Percentiles rank a stretch among this genome's conserved stretches.
These are phyloP conservation scores for Phytopythium oedochilum DNA, from an alignment of 352 stramenopile species.

Conservation along the genomic window DNA sequence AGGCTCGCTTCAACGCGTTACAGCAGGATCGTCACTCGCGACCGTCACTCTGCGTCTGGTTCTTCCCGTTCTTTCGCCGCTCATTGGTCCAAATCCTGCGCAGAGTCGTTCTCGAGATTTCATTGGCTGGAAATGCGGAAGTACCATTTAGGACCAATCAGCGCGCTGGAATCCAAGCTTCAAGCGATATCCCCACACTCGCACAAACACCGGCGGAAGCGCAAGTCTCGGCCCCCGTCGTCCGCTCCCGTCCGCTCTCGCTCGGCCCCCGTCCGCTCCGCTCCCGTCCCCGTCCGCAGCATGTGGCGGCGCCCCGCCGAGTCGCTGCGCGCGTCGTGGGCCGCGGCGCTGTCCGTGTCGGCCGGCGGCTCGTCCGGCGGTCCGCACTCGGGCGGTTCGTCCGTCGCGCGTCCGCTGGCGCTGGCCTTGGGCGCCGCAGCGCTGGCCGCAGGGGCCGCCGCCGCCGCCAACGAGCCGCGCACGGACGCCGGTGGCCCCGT, in stretches of 20 bases:
- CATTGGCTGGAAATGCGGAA: not conserved
- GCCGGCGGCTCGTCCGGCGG: not conserved
- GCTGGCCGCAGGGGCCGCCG: not conserved
- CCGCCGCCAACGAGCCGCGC: not conserved
- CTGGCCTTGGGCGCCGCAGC: not conserved
- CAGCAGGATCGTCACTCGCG: too few species aligned
- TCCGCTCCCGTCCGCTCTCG: not conserved
- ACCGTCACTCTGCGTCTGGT: too few species aligned
- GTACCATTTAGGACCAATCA: not conserved
- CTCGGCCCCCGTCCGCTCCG: not conserved
- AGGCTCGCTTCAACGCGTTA: too few species aligned
- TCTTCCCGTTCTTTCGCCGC: too few species aligned
- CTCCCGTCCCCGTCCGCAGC: not conserved
- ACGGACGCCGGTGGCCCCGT: not conserved
- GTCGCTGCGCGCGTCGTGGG: not conserved
- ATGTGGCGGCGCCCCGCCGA: constrained; percentile 5
- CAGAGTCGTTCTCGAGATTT: not conserved
- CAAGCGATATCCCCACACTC: not conserved
- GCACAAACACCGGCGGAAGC: not conserved
- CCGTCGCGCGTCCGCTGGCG: not conserved
- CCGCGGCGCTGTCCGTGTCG: not conserved
- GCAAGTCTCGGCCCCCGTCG: not conserved
- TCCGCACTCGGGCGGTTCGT: too few species aligned
- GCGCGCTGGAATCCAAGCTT: not conserved
- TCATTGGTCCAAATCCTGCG: too few species aligned